Evolutionary conservation across 768 basidiomycete species (phyloP).

Genomic region (Tricholoma saponaceum): DNA sequence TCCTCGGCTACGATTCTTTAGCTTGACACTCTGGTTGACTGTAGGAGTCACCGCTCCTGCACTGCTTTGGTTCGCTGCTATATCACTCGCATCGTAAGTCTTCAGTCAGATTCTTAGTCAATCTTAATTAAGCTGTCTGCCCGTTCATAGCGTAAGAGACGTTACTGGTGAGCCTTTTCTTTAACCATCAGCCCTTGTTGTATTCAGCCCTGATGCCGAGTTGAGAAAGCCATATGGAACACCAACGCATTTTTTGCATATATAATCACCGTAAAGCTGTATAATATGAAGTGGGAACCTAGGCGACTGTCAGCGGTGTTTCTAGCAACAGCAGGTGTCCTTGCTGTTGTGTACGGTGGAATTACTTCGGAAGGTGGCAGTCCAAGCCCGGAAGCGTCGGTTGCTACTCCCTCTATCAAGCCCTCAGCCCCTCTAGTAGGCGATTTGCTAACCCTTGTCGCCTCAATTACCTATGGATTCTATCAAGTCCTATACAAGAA

Average conservation of each 20-base stretch:
- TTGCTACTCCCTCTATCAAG: conserved; percentile 15
- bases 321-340: conserved; percentile 77
- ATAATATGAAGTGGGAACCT: conserved; percentile 58
- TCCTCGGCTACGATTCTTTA: conserved; percentile 32
- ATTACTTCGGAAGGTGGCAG: conserved; percentile 24
- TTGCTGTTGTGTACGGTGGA: conserved; percentile 82
- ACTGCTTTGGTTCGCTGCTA: conserved; percentile 72
- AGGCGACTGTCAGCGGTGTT: conserved; percentile 67
- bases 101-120: conserved; percentile 4
- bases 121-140: not conserved
- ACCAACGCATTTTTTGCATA: conserved; percentile 92
- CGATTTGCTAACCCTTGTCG: conserved; percentile 68
- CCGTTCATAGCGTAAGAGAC: conserved; percentile 60
- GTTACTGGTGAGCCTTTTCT: conserved; percentile 52
- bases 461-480: conserved; percentile 67
- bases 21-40: conserved; percentile 42
- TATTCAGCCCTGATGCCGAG: conserved; percentile 10
- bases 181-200: conserved; percentile 3
- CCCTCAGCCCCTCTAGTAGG: conserved; percentile 61
- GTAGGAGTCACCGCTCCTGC: conserved; percentile 58
- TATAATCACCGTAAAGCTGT: conserved; percentile 72
- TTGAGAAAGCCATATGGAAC: conserved; percentile 68
- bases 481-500: conserved; percentile 87
- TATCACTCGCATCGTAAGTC: conserved; percentile 69
- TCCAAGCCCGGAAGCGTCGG: conserved; percentile 8